Percentiles rank a stretch among this genome's conserved stretches.
These are phyloP conservation scores for Pseudogymnoascus sp. DNA, from an alignment of 2,329 filamentous ascomycete species.

Conservation along the genomic window DNA sequence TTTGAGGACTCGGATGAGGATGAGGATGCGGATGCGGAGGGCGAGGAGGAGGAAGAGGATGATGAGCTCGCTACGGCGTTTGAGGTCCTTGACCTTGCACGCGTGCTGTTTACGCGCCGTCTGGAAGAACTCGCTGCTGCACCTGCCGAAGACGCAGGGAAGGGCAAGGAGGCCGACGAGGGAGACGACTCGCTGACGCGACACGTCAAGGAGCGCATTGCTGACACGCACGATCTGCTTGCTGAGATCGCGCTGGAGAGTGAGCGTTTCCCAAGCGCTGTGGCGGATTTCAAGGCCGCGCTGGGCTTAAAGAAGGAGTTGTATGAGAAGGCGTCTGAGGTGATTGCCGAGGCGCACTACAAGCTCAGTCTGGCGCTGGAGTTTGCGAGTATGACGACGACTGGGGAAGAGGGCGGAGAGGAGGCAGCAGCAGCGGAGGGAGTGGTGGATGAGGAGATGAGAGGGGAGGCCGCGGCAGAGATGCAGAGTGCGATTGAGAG, in stretches of 20 bases:
- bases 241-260: slow-evolving; percentile 97
- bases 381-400: slow-evolving; percentile 71
- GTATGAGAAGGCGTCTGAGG: slow-evolving; percentile 70
- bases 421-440: slow-evolving; percentile 35
- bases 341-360: slow-evolving; percentile 90
- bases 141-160: slow-evolving; percentile 35
- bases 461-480: slow-evolving; percentile 62
- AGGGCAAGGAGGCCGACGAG: slow-evolving; percentile 37
- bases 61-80: slow-evolving; percentile 75
- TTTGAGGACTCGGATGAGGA: slow-evolving; percentile 72
- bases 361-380: slow-evolving; percentile 93
- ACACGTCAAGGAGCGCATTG: slow-evolving; percentile 74
- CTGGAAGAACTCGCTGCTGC: slow-evolving; percentile 33
- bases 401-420: slow-evolving; percentile 43
- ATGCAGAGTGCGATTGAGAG: slow-evolving; percentile 67
- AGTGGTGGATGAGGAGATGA: slow-evolving; percentile 57
- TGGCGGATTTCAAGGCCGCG: slow-evolving; percentile 70
- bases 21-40: slow-evolving; percentile 24
- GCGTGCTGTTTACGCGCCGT: slow-evolving; percentile 53
- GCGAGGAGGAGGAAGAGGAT: slow-evolving; percentile 49
- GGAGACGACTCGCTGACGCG: slow-evolving; percentile 34
- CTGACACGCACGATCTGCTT: slow-evolving; percentile 88
- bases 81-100: slow-evolving; percentile 75
- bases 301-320: slow-evolving; percentile 72
- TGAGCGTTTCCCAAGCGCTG: slow-evolving; percentile 81